A percentile compares a stretch with the other conserved stretches of the same genome.
Conservation (phyloP, 139 green algal species). For the Chlamydomonas schloesseri region DNA sequence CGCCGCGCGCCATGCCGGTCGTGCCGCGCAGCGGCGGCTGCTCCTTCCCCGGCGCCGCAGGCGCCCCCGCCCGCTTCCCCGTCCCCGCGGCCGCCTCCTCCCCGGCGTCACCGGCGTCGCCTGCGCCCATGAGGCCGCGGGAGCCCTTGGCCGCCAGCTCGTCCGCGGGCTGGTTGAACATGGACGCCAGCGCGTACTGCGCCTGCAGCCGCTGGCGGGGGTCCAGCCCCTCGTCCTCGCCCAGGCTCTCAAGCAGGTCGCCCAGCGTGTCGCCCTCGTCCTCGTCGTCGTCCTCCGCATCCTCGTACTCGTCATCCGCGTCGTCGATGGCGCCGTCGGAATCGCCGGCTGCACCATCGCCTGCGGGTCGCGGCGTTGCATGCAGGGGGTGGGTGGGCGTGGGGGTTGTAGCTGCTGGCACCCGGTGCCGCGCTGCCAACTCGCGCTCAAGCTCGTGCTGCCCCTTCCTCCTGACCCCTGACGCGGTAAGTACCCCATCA, state of each 20-base stretch:
- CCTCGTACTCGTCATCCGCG: not conserved
- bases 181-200: slow-evolving; percentile 34
- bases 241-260: slow-evolving; percentile 14
- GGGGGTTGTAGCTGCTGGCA: not conserved
- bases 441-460: too few relatives aligned
- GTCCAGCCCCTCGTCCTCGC: slow-evolving; percentile 23
- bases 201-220: not conserved
- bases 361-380: too few relatives aligned
- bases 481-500: too few relatives aligned
- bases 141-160: slow-evolving; percentile 21
- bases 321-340: not conserved
- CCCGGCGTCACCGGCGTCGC: not conserved
- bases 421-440: too few relatives aligned
- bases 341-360: not conserved
- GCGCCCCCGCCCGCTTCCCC: not conserved
- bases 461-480: too few relatives aligned
- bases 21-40: not conserved
- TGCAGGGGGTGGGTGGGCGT: too few relatives aligned
- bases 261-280: not conserved
- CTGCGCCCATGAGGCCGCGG: not conserved
- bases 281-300: not conserved
- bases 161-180: slow-evolving; percentile 41
- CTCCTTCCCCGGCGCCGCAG: not conserved
- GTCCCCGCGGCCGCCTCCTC: too few relatives aligned
- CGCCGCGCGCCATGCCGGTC: slow-evolving; percentile 15